phyloP scores from a whole-genome alignment of 371 early-diverging fungal species.

The Rhizopus stolonifer region DNA sequence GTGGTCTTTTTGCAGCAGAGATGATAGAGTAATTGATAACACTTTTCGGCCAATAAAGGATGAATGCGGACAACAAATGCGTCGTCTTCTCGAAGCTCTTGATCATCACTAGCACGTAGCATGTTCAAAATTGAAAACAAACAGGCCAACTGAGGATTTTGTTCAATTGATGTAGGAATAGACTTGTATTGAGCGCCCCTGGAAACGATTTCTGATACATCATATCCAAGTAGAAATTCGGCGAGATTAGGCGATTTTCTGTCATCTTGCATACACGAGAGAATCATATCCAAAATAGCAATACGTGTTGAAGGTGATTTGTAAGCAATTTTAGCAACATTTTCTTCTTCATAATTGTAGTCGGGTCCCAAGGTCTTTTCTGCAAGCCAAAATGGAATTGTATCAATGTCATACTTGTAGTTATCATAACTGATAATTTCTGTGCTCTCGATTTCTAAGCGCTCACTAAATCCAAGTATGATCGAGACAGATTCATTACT shows the following conservation, averaged over 20 bases:
- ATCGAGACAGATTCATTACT: conserved; percentile 63
- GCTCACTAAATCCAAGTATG: conserved; percentile 70
- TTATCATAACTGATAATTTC: conserved; percentile 38
- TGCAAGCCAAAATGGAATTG: conserved; percentile 37
- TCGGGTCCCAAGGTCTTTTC: conserved; percentile 17
- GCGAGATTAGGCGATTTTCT: conserved; percentile 66
- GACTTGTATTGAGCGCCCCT: conserved; percentile 25
- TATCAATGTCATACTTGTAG: conserved; percentile 33
- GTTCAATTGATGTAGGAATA: conserved; percentile 18
- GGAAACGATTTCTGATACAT: conserved; percentile 27
- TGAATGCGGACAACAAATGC: conserved; percentile 45
- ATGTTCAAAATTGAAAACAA: conserved; percentile 69
- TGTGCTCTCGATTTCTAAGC: conserved; percentile 59
- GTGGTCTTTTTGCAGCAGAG: conserved; percentile 71
- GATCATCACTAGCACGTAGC: conserved; percentile 26
- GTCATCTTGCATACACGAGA: conserved; percentile 50
- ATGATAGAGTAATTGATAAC: conserved; percentile 76
- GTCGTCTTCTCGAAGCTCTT: neutral
- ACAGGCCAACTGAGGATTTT: conserved; percentile 40
- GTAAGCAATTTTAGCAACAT: neutral
- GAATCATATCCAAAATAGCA: conserved; percentile 66
- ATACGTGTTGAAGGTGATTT: conserved; percentile 48
- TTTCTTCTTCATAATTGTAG: conserved; percentile 9
- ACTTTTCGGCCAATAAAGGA: conserved; percentile 82
- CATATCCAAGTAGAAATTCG: conserved; percentile 85